Base-by-base conservation (phyloP, 2,329 filamentous ascomycete species). In the Fusarium poae region DNA sequence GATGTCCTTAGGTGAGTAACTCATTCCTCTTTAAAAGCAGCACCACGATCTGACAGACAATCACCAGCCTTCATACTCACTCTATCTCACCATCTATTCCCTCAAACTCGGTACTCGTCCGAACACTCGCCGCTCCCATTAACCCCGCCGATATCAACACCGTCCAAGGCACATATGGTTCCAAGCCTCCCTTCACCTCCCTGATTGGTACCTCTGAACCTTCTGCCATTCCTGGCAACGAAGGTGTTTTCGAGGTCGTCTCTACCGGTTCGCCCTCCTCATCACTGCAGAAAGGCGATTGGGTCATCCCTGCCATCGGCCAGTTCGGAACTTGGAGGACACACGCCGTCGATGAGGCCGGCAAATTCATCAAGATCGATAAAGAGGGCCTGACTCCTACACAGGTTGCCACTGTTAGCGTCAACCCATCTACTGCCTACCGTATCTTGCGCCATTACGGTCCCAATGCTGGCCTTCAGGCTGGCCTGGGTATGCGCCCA, bases 111-210 rank as follows among this genome's bases (percentile, higher is more conserved):
- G 81, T 97, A 72, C 94, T 95, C 56, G 84, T 99, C 63, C 93
- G 93, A 79, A 91, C 96, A 74, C 92, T 99, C 74, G 92, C 94
- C 32, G 89, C 94, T 1, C 93, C 96, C 59, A 93, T 99, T 79
- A 99, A 99, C 82, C 96, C 96, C 25, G 94, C 96, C 76, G 96
- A 99, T 82, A 92, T 99, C 80, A 99, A 99, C 84, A 95, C 95
- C 75, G 92, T 99, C 75, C 96, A 99, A 83, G 96, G 96, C 70
- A 94, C 95, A 6, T 99, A 99, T 82, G 95, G 95, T 65, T 89
- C 89, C 45, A 93, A 93, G 77, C 94, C 94, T 0, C 83, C 86
- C 44, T 94, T 97, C 80, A 90, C 88, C 20, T 90, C 89, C 8
- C 80, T 88, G 2, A 88, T 99, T 56, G 92, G 94, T 58, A 97